These are phyloP conservation scores for Talaromyces sp. DNA, from an alignment of 2,329 filamentous ascomycete species.

Conservation along the genomic window DNA sequence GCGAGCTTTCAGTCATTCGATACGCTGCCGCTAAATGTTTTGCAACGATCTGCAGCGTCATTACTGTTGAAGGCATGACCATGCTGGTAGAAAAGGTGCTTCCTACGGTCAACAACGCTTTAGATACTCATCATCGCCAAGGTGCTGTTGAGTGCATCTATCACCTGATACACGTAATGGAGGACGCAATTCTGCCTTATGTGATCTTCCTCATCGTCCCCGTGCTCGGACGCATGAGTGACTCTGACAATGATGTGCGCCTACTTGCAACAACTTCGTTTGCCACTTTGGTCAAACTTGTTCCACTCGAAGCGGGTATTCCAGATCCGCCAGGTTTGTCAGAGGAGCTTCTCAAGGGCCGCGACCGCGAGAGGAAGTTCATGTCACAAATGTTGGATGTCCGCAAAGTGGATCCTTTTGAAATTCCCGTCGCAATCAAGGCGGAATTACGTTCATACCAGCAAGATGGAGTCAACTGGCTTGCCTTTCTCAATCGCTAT, in stretches of 20 bases:
- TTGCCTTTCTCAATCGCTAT: constrained; percentile 96
- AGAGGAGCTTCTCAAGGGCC: constrained; percentile 76
- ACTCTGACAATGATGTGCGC: constrained; percentile 92
- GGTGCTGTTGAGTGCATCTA: constrained; percentile 94
- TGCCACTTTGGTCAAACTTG: constrained; percentile 91
- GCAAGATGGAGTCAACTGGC: constrained; percentile 98
- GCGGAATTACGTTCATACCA: constrained; percentile 95
- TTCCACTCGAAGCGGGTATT: constrained; percentile 93
- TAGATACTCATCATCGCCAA: constrained; percentile 84
- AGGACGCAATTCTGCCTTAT: constrained; percentile 89
- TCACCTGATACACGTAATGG: constrained; percentile 97
- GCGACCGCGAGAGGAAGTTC: constrained; percentile 92
- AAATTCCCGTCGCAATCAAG: constrained; percentile 94
- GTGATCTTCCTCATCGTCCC: constrained; percentile 98
- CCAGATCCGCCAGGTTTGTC: constrained; percentile 93
- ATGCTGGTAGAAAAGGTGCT: constrained; percentile 89
- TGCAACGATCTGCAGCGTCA: constrained; percentile 94
- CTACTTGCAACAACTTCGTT: constrained; percentile 95
- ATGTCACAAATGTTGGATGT: constrained; percentile 94
- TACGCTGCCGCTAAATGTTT: constrained; percentile 98
- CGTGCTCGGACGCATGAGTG: constrained; percentile 94
- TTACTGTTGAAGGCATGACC: constrained; percentile 92
- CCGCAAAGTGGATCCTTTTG: constrained; percentile 91
- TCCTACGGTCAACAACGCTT: constrained; percentile 82
- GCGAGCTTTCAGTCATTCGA: constrained; percentile 81